Percentiles rank a stretch among this genome's conserved stretches.
These are phyloP conservation scores for Aegilops sharonensis DNA, from an alignment of 176 grass and related monocot genomes.

Conservation along the genomic window DNA sequence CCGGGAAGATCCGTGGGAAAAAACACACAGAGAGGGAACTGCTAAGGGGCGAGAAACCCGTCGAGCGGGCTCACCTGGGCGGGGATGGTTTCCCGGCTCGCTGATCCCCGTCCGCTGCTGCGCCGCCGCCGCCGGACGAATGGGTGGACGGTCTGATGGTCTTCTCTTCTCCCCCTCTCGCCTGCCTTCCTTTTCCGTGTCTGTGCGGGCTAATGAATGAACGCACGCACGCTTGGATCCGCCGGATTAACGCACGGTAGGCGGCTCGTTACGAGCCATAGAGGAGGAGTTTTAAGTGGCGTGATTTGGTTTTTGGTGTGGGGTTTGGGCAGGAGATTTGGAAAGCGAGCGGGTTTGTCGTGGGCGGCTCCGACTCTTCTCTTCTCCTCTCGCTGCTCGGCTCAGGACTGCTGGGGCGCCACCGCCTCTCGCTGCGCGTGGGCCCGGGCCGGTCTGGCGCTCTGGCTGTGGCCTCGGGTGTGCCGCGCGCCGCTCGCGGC, in stretches of 20 bases:
- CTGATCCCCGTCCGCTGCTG: background rate
- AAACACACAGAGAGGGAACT: no score
- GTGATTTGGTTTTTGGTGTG: conserved; percentile 15
- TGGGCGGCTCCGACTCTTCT: conserved; percentile 14
- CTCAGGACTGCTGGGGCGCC: background rate
- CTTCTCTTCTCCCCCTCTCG: background rate
- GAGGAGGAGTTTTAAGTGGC: conserved; percentile 30
- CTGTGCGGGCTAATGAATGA: background rate
- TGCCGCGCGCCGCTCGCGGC: background rate
- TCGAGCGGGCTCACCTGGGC: conserved; percentile 30
- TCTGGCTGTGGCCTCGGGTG: background rate
- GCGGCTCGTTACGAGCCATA: conserved; percentile 33
- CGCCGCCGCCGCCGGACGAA: conserved; percentile 31
- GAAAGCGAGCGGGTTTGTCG: conserved; percentile 32
- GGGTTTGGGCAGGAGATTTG: conserved; percentile 21
- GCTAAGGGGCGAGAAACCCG: background rate
- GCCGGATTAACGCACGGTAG: conserved; percentile 6
- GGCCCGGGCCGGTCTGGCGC: background rate
- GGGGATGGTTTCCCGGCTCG: background rate
- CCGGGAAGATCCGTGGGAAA: background rate
- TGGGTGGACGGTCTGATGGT: background rate
- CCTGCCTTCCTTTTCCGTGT: background rate
- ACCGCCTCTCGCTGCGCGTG: conserved; percentile 26
- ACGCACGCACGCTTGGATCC: conserved; percentile 18
- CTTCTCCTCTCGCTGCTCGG: background rate